A percentile compares a stretch with the other conserved stretches of the same genome.
Conservation (phyloP, 306 rosid species). For the Trifolium repens region DNA sequence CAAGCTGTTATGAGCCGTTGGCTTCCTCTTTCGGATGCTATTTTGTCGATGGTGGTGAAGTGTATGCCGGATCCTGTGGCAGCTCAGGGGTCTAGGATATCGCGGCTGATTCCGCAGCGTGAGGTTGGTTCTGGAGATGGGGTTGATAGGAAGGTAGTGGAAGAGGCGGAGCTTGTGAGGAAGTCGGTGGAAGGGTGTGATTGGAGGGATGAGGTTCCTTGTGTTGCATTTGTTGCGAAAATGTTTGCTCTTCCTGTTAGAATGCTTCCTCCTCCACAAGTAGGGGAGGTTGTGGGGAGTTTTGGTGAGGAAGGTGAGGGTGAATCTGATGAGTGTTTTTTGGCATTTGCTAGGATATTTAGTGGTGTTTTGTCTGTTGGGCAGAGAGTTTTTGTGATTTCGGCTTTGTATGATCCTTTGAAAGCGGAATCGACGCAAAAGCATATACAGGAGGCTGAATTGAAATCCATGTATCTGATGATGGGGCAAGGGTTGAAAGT, state of each 20-base stretch:
- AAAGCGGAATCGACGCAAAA: slow-evolving; percentile 78
- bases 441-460: slow-evolving; percentile 80
- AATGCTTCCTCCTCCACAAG: slow-evolving; percentile 62
- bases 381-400: slow-evolving; percentile 79
- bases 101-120: slow-evolving; percentile 68
- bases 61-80: slow-evolving; percentile 73
- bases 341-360: slow-evolving; percentile 90
- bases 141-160: slow-evolving; percentile 31
- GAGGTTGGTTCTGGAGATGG: slow-evolving; percentile 39
- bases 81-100: slow-evolving; percentile 67
- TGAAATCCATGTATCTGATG: slow-evolving; percentile 80
- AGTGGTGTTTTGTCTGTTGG: slow-evolving; percentile 76
- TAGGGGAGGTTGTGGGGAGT: slow-evolving; percentile 50
- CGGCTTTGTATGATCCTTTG: slow-evolving; percentile 85
- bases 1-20: slow-evolving; percentile 85
- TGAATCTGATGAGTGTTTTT: slow-evolving; percentile 81
- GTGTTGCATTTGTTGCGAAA: slow-evolving; percentile 85
- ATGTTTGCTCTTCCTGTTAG: slow-evolving; percentile 88
- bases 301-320: slow-evolving; percentile 62
- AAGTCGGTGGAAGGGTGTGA: slow-evolving; percentile 52
- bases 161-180: slow-evolving; percentile 24
- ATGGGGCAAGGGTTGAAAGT: slow-evolving; percentile 92
- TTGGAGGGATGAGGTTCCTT: slow-evolving; percentile 70
- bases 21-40: slow-evolving; percentile 76
- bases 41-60: slow-evolving; percentile 73